Base-by-base conservation (phyloP, 164 flowering plant genomes). In the Malania oleifera region DNA sequence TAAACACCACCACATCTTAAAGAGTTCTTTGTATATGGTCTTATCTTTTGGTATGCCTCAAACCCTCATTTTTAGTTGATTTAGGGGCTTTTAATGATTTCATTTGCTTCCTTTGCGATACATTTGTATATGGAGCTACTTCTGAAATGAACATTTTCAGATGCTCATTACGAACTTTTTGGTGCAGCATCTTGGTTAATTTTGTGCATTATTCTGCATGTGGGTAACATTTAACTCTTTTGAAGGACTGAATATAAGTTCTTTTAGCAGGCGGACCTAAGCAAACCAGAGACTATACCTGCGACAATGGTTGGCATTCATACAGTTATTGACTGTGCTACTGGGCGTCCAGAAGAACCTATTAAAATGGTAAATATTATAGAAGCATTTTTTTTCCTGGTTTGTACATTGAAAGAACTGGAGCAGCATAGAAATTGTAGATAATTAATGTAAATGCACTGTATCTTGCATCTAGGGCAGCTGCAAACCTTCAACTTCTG, bases 331-430 rank as follows among this genome's bases (percentile, higher is more conserved):
- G 99, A 93, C 59, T 93, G 99, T 79, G 99, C 97, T 5, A 93
- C 99, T 6, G 97, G 99, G 24, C 91, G 96, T 17, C 99, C 99
- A 0, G 99, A 93, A 72, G 97, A 93, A 64, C 99, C 99, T 13
- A 93, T 93, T 6, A 84, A 81, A 74, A 93, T 70, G 73, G 99
- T 93, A 76, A 57, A 56, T 43, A 52, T 40, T 35, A 2, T 9
- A 35, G 20, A 52, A 22, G 19, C 18, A 24, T 34, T 54, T 14
- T 56, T 20, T 43, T 7, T 35, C 24, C 25, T 27, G 12, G 35
- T 9, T 17, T 23, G 31, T 31, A 43, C n/a, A 5, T 43, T 18
- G 46, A 17, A 23, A 20, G 19, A 6, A 10, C 8, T 3, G 7
- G 10, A 3, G 17, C 17, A 20, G 25, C 13, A 8, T 5, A 8